Base-by-base conservation (phyloP, 2,329 filamentous ascomycete genomes). In the Alternaria triticina region DNA sequence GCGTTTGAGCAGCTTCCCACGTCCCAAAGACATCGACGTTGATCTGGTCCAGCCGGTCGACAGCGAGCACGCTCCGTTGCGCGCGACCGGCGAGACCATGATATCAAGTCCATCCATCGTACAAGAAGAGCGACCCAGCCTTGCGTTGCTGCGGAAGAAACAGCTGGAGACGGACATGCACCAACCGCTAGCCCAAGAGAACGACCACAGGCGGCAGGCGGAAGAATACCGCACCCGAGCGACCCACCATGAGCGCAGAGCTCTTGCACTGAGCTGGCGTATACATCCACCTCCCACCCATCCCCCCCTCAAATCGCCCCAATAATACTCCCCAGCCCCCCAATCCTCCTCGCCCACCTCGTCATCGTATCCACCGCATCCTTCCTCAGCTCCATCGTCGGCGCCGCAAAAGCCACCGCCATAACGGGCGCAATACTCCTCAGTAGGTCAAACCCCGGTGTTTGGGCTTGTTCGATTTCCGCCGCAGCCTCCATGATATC, bases 261-360 rank as follows among this genome's bases (percentile, higher is more conserved):
- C n/a, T n/a, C n/a, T n/a, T n/a, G n/a, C n/a, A n/a, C n/a, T n/a
- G n/a, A n/a, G 13, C 33, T 2, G 33, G 2, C 33, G 15, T 5
- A 36, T 1, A n/a, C 33, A 36, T 0, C 0, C 33, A 0, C 8
- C 33, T 36, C 33, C 15, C 33, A n/a, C 33, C 33, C 7, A 36
- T 36, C 33, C 33, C 13, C 13, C 33, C 15, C 15, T 36, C n/a
- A 36, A 25, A 28, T 54, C 43, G n/a, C 28, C 20, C 20, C 36
- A 22, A 62, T 25, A 5, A 54, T 20, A 3, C 57, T 23, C 2
- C 27, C 30, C 17, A 65, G 15, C 3, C 59, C 59, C 2, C 67
- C 72, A 10, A 65, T 64, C 28, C 57, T 69, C 43, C 62, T 54
- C 6, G 69, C 70, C 74, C 74, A 78, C 25, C 73, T 57, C 25